Conservation (phyloP, 495 filamentous ascomycete genomes). For the Venustampulla echinocandica region DNA sequence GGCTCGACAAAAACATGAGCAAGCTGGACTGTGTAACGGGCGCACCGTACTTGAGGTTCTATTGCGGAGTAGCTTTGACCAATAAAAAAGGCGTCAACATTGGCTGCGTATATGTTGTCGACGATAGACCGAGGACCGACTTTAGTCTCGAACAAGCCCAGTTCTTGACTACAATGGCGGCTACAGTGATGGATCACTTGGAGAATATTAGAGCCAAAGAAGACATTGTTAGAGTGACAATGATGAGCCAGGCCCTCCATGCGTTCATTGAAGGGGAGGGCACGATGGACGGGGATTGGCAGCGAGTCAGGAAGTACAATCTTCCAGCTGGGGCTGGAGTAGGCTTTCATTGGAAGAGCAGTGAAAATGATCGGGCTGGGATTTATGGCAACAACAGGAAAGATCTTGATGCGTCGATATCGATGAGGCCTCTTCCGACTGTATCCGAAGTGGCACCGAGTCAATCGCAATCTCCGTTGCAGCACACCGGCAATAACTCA, state of each 20-base stretch:
- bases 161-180: slow-evolving; percentile 32
- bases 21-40: slow-evolving; percentile 22
- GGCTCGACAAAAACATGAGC: slow-evolving; percentile 25
- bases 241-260: slow-evolving; percentile 28
- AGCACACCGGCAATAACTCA: slow-evolving; percentile 1
- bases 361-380: slow-evolving; percentile 6
- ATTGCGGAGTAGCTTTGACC: slow-evolving; percentile 29
- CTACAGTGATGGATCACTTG: slow-evolving; percentile 35
- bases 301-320: slow-evolving; percentile 12
- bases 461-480: slow-evolving; percentile 9
- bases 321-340: slow-evolving; percentile 9
- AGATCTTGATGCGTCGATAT: too few species aligned
- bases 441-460: background rate
- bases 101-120: slow-evolving; percentile 29
- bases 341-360: slow-evolving; percentile 14
- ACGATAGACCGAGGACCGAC: slow-evolving; percentile 24
- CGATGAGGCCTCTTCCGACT: too few species aligned
- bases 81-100: slow-evolving; percentile 27
- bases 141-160: slow-evolving; percentile 25
- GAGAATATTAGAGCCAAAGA: slow-evolving; percentile 28
- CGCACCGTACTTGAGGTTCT: slow-evolving; percentile 25
- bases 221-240: slow-evolving; percentile 26
- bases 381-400: slow-evolving; percentile 5
- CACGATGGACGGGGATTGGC: slow-evolving; percentile 12
- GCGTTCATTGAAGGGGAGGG: slow-evolving; percentile 27